Percentiles rank a stretch among this genome's conserved stretches.
These are phyloP conservation scores for Magnusiomyces tetraspermus DNA, from an alignment of 1,139 yeast species.

Conservation along the genomic window DNA sequence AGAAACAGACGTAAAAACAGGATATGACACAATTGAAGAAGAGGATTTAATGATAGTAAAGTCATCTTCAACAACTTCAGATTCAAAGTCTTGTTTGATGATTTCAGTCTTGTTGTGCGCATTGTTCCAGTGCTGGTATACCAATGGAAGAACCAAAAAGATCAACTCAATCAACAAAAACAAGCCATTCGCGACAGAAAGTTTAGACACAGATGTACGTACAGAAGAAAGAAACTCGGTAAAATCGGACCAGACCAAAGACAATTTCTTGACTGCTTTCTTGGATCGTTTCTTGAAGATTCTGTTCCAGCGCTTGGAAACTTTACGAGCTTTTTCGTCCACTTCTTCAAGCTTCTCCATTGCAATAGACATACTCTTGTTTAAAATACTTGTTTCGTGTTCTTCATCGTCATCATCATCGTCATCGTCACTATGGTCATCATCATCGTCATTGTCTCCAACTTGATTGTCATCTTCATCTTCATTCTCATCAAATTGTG, in stretches of 20 bases:
- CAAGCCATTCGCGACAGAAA: neutral
- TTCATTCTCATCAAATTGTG: constrained; percentile 4
- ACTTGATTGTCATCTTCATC: constrained; percentile 14
- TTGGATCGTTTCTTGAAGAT: neutral
- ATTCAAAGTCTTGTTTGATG: neutral
- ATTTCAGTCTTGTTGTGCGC: neutral
- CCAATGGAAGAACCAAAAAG: neutral
- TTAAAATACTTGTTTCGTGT: constrained; percentile 5
- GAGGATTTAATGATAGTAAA: neutral
- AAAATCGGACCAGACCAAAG: neutral
- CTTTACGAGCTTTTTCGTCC: neutral
- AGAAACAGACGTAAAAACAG: neutral
- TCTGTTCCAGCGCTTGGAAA: neutral
- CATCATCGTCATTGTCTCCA: constrained; percentile 9
- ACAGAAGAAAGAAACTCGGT: neutral
- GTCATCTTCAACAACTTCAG: neutral
- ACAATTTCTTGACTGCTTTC: neutral
- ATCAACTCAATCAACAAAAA: neutral
- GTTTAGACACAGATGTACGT: neutral
- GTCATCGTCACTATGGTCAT: constrained; percentile 9
- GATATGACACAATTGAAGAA: neutral
- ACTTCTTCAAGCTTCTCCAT: constrained; percentile 1
- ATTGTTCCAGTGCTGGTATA: neutral
- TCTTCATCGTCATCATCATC: constrained; percentile 8
- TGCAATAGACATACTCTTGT: neutral